Evolutionary conservation across 108 stramenopile species (phyloP), one percentile per base, ranked within the genome.

Genomic region (Cyclotella sp.): DNA sequence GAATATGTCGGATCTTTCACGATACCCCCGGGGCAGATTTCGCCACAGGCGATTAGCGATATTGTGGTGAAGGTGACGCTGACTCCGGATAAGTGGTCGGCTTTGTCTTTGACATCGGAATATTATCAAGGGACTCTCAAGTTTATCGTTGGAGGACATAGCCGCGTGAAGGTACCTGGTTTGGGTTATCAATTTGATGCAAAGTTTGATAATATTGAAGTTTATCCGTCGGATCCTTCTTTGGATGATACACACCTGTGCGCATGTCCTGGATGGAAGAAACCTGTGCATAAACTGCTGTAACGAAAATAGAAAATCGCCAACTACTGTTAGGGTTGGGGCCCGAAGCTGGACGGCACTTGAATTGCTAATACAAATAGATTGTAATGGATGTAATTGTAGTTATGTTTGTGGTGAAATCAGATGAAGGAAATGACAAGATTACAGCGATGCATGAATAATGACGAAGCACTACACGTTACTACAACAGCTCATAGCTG

Each of bases 1-100:
- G 61, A 69, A 14, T 84, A 82, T 45, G 83, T 96, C 52, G 95
- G 95, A 60, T 89, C 87, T 12, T 93, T 89, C 73, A 82, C 82
- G 21, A 90, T 96, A 70, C 91, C 91, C 26, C 79, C 82, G 19
- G 81, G 78, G 0, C 76, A 65, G 24, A 88, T 86, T 27, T 51
- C 72, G 5, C 82, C 85, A 0, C 90, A 86, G 72, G 79, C 90
- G n/a, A 91, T 96, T 44, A 89, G 90, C 21, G 95, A 96, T 68
- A 70, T 96, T 26, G 76, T 91, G 62, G 82, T 96, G 12, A 85
- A 90, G 63, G 88, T 89, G 34, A 86, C 84, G 10, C 85, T 93
- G 47, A 78, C 86, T 4, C 93, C 95, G 3, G 89, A 91, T 43
- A 85, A 84, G 64, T 87, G 87, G 83, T 84, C 89, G 40, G 90